Percentiles rank a stretch among this genome's conserved stretches.
Evolutionary conservation across 2,329 filamentous ascomycete genomes (phyloP).

Genomic region (Cyclaneusma minus): DNA sequence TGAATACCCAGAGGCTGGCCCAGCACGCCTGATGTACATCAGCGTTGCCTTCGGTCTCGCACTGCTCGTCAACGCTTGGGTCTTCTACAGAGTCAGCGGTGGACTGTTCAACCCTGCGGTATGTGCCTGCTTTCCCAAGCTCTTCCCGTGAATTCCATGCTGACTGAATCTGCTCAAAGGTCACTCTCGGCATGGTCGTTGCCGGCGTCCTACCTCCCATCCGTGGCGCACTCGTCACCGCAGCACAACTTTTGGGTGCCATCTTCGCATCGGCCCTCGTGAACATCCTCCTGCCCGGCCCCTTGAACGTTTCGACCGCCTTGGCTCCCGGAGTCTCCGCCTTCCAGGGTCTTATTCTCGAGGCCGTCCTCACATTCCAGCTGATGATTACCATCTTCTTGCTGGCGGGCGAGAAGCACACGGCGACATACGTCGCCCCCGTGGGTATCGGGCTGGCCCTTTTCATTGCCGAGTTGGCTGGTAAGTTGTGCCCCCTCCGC

Average conservation of each 20-base stretch:
- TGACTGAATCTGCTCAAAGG: slow-evolving; percentile 15
- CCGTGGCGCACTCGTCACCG: slow-evolving; percentile 16
- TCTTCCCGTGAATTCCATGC: neutral
- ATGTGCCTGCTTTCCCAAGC: neutral
- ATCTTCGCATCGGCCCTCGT: slow-evolving; percentile 26
- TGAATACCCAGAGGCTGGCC: slow-evolving; percentile 17
- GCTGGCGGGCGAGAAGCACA: slow-evolving; percentile 34
- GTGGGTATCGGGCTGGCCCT: slow-evolving; percentile 30
- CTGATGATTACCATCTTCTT: slow-evolving; percentile 33
- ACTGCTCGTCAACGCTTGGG: slow-evolving; percentile 35
- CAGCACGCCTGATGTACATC: slow-evolving; percentile 18
- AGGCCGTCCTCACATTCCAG: slow-evolving; percentile 31
- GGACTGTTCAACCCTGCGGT: slow-evolving; percentile 34
- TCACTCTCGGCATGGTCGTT: slow-evolving; percentile 23
- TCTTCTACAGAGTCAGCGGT: slow-evolving; percentile 34
- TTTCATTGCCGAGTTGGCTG: slow-evolving; percentile 27
- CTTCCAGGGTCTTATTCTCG: slow-evolving; percentile 32
- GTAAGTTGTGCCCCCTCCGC: no score
- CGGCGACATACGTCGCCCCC: slow-evolving; percentile 30
- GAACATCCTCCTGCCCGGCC: slow-evolving; percentile 25
- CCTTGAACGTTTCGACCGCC: slow-evolving; percentile 25
- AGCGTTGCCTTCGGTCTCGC: slow-evolving; percentile 12
- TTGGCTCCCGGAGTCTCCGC: slow-evolving; percentile 24
- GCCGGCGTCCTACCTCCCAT: slow-evolving; percentile 19
- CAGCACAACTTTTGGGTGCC: slow-evolving; percentile 19